Base-by-base conservation (phyloP, 768 basidiomycete species). In the Chalciporus pseudorubinellus region DNA sequence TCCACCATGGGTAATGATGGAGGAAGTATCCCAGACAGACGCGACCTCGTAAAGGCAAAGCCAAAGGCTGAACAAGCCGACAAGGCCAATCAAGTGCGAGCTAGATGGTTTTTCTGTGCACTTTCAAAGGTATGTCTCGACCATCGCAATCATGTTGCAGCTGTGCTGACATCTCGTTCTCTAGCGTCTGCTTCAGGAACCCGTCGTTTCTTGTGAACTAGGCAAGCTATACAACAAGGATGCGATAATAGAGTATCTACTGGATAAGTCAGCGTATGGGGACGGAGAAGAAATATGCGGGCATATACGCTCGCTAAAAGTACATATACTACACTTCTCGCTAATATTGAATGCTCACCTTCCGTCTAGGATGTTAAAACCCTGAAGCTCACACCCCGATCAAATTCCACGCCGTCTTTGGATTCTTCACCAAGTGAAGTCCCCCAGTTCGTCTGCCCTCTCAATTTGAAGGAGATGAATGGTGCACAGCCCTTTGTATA, bases 171-270 rank as follows among this genome's bases (percentile, higher is more conserved):
- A 13, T 2, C 26, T n/a, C 36, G 13, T 39, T 28, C 4, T 46
- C 33, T 62, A 95, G 92, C 80, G 81, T 48, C 85, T 84, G n/a
- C 77, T 98, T 2, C 84, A 86, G 61, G 85, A 91, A 52, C 97
- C 97, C 0, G 76, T 98, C 6, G 97, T 98, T 0, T 86, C 94
- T 0, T 95, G 93, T 70, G 85, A 85, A 1, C 77, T 98, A 0
- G 97, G 97, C 11, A 95, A 95, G 68, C 74, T 99, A 1, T 98
- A 98, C 67, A 99, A 98, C 72, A 97, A 95, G 65, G 95, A 95
- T 60, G 83, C 95, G 1, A 75, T 99, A 22, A 80, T 99, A 36
- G 92, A 97, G 67, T 95, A 85, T 70, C 76, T 98, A 28, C 72
- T 98, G 14, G 89, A 95, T 67, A 84, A 82, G 59, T 72, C 81